Base-by-base conservation (phyloP, 2,329 filamentous ascomycete species). In the Bipolaris sorokiniana region DNA sequence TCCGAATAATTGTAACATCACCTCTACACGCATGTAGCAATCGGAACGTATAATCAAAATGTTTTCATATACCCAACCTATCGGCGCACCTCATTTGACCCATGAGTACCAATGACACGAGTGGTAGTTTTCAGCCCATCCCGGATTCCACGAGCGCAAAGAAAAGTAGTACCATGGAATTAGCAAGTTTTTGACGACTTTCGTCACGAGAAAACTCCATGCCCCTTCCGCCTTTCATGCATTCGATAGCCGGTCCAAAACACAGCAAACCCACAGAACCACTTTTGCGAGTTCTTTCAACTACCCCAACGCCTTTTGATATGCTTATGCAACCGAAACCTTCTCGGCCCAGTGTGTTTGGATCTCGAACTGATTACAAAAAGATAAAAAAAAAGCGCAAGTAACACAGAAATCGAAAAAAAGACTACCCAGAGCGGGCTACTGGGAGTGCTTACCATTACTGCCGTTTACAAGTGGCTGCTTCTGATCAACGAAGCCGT, bases 401-500 rank as follows among this genome's bases (percentile, higher is more conserved):
- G 41, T 44, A 41, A 50, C 31, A 56, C 48, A 51, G 7, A 51
- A 46, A 33, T 36, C 15, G 41, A 51, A 56, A 44, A 26, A 22
- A 10, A 23, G n/a, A n/a, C 40, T 4, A 36, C 22, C 28, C 40
- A n/a, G 7, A 18, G 16, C 20, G 5, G 34, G 18, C 10, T 40
- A 13, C 22, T 51, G 38, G 34, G 41, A 28, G n/a, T 15, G 41
- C 23, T 26, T 13, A 11, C n/a, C 13, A 6, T 22, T 45, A 4
- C 28, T 37, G 7, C 47, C 51, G 9, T 51, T 58, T 9, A 51
- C 36, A 9, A 52, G 36, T 3, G 23, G 36, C 11, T 22, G 16
- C 13, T 53, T 49, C 37, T 71, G 61, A 41, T 69, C 69, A 20
- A 58, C 65, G 13, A 69, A 71, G 36, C 73, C 72, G 41, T 75